Base-by-base conservation (phyloP, 164 flowering plant genomes). In the Macadamia tetraphylla region DNA sequence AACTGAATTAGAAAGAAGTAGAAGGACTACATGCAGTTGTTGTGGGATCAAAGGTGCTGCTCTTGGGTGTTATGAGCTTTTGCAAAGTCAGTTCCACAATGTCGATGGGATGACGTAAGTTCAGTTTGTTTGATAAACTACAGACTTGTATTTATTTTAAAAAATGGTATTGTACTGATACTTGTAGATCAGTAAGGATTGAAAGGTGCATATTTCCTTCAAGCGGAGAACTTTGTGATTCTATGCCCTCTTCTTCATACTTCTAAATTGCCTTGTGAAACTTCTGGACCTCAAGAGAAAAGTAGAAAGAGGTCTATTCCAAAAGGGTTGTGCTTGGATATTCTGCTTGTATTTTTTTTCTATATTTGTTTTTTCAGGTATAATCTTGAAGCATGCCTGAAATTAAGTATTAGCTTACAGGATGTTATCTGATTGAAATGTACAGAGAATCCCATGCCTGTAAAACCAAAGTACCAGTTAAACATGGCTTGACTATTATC, bases 21-120 rank as follows among this genome's bases (percentile, higher is more conserved):
- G 80, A 63, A 83, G 83, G 77, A 91, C 92, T 55, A 89, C 71
- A 63, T 95, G 99, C 73, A 59, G 84, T 72, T 83, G 83, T 57
- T 95, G 99, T 78, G 96, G 91, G 62, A 70, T 76, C 62, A 95
- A 86, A 71, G 99, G 99, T 18, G 99, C 99, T 64, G 88, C 99
- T 69, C 96, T 95, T 71, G 99, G 99, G 29, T 95, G 99, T 72
- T 92, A 81, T 76, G 87, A 84, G 55, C 98, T 49, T 95, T 98
- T 81, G 98, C 97, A 58, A 89, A 84, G 79, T 64, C 77, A 76
- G 78, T 74, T 30, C 79, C 81, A 14, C 74, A 89, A 66, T 91
- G 91, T 73, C 86, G 93, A 66, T 95, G 99, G 99, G 99, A 95
- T 77, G 52, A 69, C 66, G 99, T 95, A 81, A 76, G 97, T 58